Evolutionary conservation across 2,329 filamentous ascomycete genomes (phyloP).

Genomic region (Xylariaceae sp.): DNA sequence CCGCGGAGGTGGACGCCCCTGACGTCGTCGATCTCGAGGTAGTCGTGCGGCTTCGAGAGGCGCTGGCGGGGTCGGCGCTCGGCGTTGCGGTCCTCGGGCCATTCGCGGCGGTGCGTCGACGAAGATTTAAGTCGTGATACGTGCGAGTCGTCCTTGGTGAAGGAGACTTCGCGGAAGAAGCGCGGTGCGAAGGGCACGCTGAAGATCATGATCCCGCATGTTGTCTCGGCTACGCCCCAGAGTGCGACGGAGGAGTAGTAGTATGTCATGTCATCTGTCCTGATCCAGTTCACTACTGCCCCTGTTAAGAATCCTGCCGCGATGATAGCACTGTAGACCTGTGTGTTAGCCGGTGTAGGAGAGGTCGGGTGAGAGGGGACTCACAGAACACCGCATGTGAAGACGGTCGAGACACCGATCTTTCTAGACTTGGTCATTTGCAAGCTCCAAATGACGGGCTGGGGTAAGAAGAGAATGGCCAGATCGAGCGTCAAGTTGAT

Average conservation of each 20-base stretch:
- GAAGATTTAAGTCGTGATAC: background rate
- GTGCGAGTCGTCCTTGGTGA: background rate
- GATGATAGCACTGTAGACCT: slow-evolving; percentile 3
- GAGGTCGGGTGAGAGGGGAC: background rate
- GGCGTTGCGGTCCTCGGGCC: background rate
- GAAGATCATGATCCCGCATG: slow-evolving; percentile 14
- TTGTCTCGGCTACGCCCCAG: slow-evolving; percentile 15
- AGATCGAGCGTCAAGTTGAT: slow-evolving; percentile 5
- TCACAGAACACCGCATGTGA: slow-evolving; percentile 8
- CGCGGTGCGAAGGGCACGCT: slow-evolving; percentile 8
- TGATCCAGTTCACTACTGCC: slow-evolving; percentile 4
- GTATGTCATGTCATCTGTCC: slow-evolving; percentile 14
- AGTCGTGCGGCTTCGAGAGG: background rate
- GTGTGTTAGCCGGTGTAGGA: background rate
- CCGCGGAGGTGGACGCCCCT: background rate
- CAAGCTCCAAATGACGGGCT: slow-evolving; percentile 8
- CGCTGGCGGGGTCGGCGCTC: background rate
- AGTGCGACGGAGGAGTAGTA: slow-evolving; percentile 11
- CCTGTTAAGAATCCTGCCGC: slow-evolving; percentile 6
- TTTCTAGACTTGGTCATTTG: background rate
- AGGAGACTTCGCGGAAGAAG: background rate
- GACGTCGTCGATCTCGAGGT: slow-evolving; percentile 5
- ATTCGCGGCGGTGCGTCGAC: background rate
- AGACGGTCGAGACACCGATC: slow-evolving; percentile 4
- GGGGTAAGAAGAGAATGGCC: slow-evolving; percentile 7